phyloP scores from a whole-genome alignment of 2,329 filamentous ascomycete species.

The Ceratocystis ficicola region DNA sequence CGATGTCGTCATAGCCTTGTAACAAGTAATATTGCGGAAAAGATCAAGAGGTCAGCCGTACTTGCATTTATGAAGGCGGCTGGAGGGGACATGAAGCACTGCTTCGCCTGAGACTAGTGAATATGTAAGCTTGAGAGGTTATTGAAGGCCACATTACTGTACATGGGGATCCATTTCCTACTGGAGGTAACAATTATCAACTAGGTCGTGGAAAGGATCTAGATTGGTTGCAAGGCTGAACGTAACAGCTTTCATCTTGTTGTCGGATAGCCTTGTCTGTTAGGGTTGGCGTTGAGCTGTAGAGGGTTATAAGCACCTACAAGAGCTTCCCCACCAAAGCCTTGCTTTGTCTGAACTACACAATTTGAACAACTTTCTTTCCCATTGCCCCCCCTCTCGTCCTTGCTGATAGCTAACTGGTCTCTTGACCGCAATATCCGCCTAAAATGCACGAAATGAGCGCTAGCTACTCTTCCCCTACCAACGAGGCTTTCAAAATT shows the following conservation, averaged over 20 bases:
- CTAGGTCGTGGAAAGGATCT: background rate
- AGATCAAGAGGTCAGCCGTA: background rate
- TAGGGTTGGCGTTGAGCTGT: background rate
- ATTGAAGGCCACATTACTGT: background rate
- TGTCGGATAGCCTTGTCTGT: background rate
- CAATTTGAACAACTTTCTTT: background rate
- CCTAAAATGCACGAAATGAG: constrained; percentile 10
- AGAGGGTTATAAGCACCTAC: no score
- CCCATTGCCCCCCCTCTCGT: background rate
- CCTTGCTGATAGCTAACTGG: constrained; percentile 29
- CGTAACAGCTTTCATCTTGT: background rate
- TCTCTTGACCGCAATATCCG: background rate
- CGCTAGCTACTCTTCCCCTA: constrained; percentile 39
- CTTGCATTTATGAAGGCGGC: background rate
- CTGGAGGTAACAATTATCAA: background rate
- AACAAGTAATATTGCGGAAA: background rate
- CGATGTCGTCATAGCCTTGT: constrained; percentile 10
- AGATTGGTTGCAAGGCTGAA: background rate
- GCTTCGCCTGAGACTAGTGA: background rate
- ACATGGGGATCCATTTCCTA: background rate
- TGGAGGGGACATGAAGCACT: background rate
- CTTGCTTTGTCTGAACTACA: background rate
- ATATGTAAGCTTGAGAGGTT: background rate
- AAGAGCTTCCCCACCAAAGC: background rate
- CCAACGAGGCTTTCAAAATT: constrained; percentile 38